Conservation (phyloP, 768 basidiomycete genomes). For the Tephrocybe sp. region DNA sequence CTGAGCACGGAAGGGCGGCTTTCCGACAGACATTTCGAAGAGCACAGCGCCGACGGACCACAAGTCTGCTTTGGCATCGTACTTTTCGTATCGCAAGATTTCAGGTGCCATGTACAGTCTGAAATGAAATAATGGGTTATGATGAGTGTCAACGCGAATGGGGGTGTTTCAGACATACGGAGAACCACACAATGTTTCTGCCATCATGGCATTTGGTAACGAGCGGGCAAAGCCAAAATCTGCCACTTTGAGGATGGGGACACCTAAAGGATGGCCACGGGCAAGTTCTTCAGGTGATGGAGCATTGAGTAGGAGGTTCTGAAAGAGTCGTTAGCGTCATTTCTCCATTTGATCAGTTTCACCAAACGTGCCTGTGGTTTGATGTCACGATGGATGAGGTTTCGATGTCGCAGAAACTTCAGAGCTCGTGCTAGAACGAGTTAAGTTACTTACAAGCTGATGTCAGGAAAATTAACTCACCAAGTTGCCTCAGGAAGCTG, state of each 20-base stretch:
- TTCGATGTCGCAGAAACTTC: slow-evolving; percentile 84
- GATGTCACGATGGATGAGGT: slow-evolving; percentile 95
- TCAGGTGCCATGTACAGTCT: slow-evolving; percentile 99
- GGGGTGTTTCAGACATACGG: slow-evolving; percentile 58
- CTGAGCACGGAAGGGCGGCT: slow-evolving; percentile 90
- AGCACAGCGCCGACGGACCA: slow-evolving; percentile 98
- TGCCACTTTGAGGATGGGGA: slow-evolving; percentile 94
- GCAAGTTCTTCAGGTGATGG: slow-evolving; percentile 76
- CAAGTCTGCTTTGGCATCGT: slow-evolving; percentile 95
- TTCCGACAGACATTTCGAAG: slow-evolving; percentile 93
- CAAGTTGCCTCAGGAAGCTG: slow-evolving; percentile 86
- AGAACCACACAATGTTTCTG: slow-evolving; percentile 96
- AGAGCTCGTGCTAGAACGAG: slow-evolving; percentile 75
- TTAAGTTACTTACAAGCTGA: slow-evolving; percentile 1
- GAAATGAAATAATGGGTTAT: background rate
- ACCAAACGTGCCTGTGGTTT: slow-evolving; percentile 76
- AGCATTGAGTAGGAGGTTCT: slow-evolving; percentile 91
- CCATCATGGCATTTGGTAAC: slow-evolving; percentile 89
- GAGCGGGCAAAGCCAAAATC: slow-evolving; percentile 98
- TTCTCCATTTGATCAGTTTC: background rate
- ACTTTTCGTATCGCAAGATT: slow-evolving; percentile 94
- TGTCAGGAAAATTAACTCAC: background rate
- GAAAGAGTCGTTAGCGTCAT: background rate
- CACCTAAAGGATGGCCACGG: slow-evolving; percentile 85
- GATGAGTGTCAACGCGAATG: background rate